Conservation (phyloP, 441 rosid species). For the Geranium incanum region DNA sequence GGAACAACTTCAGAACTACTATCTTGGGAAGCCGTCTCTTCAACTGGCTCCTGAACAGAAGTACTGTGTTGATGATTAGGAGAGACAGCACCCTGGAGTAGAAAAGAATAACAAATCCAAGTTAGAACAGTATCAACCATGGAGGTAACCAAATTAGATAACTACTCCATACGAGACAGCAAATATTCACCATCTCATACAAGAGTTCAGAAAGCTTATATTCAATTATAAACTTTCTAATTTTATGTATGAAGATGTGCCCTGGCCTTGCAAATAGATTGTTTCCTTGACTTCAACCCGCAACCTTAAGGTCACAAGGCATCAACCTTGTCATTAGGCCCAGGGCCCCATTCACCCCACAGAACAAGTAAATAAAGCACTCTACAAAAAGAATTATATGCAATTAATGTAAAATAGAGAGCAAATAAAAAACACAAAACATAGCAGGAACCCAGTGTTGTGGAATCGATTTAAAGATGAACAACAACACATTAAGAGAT, state of each 20-base stretch:
- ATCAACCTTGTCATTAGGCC: background rate
- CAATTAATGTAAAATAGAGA: background rate
- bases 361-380: background rate
- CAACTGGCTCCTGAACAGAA: conserved; percentile 54
- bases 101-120: conserved; percentile 17
- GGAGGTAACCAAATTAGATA: background rate
- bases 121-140: background rate
- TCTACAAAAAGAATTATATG: background rate
- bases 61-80: conserved; percentile 43
- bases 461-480: background rate
- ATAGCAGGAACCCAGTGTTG: background rate
- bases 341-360: background rate
- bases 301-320: background rate
- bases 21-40: conserved; percentile 60
- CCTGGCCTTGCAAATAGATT: background rate
- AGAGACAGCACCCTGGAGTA: conserved; percentile 42
- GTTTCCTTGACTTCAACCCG: background rate
- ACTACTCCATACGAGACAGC: background rate
- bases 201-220: background rate
- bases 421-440: background rate
- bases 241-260: background rate
- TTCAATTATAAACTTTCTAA: too few relatives aligned
- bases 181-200: background rate
- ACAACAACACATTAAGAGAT: background rate
- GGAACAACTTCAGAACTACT: conserved; percentile 52